Conservation (phyloP, 2,329 filamentous ascomycete species). For the Triangularia verruculosa region DNA sequence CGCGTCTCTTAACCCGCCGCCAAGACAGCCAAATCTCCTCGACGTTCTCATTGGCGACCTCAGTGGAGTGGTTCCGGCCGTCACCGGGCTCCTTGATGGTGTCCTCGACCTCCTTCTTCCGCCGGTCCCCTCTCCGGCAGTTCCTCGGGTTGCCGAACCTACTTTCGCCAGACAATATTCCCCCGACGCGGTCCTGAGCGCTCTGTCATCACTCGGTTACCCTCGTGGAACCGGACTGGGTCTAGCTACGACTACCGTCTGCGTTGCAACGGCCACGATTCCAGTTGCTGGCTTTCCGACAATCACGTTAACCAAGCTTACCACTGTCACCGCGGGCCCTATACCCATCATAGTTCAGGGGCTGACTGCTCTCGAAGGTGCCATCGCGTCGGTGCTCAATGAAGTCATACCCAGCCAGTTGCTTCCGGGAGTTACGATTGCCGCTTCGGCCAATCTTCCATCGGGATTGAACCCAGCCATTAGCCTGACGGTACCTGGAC, state of each 20-base stretch:
- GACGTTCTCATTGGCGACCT: not conserved
- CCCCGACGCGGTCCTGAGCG: not conserved
- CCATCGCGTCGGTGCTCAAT: not conserved
- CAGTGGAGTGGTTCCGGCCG: not conserved
- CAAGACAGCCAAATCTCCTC: not conserved
- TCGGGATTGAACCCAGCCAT: not conserved
- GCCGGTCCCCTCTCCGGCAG: not conserved
- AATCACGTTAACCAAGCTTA: not conserved
- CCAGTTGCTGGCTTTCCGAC: not conserved
- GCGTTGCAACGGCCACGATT: not conserved
- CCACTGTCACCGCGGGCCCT: not conserved
- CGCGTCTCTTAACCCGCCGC: not conserved
- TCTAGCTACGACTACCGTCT: not conserved
- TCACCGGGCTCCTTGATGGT: not conserved
- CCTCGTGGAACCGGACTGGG: not conserved
- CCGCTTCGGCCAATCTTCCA: not conserved
- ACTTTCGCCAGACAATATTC: not conserved
- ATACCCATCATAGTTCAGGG: not conserved
- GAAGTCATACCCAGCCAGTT: not conserved
- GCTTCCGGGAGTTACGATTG: not conserved
- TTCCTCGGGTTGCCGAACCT: not conserved
- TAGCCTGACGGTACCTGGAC: not conserved
- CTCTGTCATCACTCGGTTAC: not conserved
- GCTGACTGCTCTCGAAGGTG: not conserved
- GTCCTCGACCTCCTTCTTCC: slow-evolving; percentile 7